These are phyloP conservation scores for Pyrenula aspistea DNA, from an alignment of 495 filamentous ascomycete species.

Conservation along the genomic window DNA sequence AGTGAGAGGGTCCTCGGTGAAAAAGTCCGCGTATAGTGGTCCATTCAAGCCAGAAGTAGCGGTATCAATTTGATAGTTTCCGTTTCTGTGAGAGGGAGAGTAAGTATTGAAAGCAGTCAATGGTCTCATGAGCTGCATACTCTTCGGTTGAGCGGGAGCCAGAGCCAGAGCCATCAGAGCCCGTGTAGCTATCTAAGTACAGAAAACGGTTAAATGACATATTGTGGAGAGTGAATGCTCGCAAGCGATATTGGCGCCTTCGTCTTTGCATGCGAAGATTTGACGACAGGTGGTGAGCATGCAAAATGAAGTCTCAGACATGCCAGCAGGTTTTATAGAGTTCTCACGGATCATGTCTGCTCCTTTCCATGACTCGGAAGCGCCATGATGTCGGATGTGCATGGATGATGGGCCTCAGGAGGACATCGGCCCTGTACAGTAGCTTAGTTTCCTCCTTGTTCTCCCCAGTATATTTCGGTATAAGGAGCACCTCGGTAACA, in stretches of 20 bases:
- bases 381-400: not conserved
- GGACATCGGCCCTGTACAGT: not conserved
- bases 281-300: not conserved
- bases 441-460: not conserved
- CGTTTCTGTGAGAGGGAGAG: not conserved
- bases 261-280: not conserved
- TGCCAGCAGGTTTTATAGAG: not conserved
- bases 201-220: not conserved
- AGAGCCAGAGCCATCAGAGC: not conserved
- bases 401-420: not conserved
- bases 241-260: not conserved
- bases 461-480: no score
- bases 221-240: not conserved
- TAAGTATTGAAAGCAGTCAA: not conserved
- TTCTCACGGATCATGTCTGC: not conserved
- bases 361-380: not conserved
- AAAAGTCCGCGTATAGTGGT: not conserved
- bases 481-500: no score
- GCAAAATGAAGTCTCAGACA: not conserved
- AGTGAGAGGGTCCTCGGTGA: not conserved
- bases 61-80: not conserved
- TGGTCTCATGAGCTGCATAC: not conserved
- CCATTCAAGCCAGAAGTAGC: not conserved
- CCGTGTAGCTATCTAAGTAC: not conserved
- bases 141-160: not conserved